phyloP scores from a whole-genome alignment of 768 basidiomycete genomes.

The Pisolithus marmoratus region DNA sequence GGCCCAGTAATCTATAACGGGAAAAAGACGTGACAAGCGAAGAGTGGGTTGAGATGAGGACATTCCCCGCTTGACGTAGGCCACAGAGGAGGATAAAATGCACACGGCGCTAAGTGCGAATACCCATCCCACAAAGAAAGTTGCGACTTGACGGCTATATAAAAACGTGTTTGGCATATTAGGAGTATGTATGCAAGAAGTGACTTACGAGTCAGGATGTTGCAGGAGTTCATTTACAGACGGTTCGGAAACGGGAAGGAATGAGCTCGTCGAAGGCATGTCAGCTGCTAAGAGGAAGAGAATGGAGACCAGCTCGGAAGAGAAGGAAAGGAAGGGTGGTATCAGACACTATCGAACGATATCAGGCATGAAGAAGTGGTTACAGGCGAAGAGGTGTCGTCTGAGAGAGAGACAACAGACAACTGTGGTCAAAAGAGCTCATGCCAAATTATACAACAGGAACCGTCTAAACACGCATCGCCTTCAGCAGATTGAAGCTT shows the following conservation, averaged over 20 bases:
- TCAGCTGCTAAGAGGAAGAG: neutral
- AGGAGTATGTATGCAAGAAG: neutral
- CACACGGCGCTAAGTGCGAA: conserved; percentile 30
- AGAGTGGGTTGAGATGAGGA: neutral
- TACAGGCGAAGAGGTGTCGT: neutral
- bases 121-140: conserved; percentile 38
- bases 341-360: conserved; percentile 6
- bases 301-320: conserved; percentile 23
- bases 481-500: neutral
- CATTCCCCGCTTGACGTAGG: neutral
- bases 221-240: conserved; percentile 19
- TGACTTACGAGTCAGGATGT: conserved; percentile 31
- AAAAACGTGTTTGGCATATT: neutral
- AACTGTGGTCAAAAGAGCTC: too few species aligned
- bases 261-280: conserved; percentile 4
- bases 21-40: neutral
- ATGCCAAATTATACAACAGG: too few species aligned
- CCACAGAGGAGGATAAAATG: conserved; percentile 13
- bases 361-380: conserved; percentile 3
- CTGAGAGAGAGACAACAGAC: too few species aligned
- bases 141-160: conserved; percentile 31
- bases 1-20: too few species aligned
- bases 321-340: conserved; percentile 1
- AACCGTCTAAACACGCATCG: neutral
- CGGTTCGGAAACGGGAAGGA: conserved; percentile 2